phyloP scores from a whole-genome alignment of 2,329 filamentous ascomycete species.

The Didymellaceae sp. region DNA sequence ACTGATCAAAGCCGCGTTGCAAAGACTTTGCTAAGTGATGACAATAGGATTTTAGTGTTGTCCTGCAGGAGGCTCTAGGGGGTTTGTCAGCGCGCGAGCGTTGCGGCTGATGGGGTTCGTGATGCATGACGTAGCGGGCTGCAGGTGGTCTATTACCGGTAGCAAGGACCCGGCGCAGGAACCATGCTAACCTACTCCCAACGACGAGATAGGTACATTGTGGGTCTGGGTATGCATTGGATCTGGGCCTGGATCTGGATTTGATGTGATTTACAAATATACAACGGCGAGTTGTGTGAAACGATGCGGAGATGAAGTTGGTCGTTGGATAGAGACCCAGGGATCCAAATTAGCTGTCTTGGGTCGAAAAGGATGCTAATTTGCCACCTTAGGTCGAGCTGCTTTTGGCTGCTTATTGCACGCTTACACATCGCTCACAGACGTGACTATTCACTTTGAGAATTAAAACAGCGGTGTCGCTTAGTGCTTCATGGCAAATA shows the following conservation, averaged over 20 bases:
- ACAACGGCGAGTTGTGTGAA: not conserved
- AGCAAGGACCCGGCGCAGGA: slow-evolving; percentile 17
- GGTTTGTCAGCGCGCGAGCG: slow-evolving; percentile 40
- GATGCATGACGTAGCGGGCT: slow-evolving; percentile 10
- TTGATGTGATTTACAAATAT: not conserved
- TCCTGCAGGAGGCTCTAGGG: slow-evolving; percentile 26
- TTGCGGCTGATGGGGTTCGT: not conserved
- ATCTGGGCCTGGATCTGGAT: too few species aligned
- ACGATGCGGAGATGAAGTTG: slow-evolving; percentile 11
- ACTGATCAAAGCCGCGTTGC: not conserved
- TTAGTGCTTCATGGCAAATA: not conserved
- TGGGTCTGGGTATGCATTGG: too few species aligned
- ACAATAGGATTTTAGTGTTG: slow-evolving; percentile 25
- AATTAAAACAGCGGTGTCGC: not conserved
- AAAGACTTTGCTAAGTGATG: slow-evolving; percentile 9
- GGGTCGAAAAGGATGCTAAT: slow-evolving; percentile 27
- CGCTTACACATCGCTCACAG: slow-evolving; percentile 35
- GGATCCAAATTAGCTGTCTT: slow-evolving; percentile 30
- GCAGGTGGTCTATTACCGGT: not conserved
- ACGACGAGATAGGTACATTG: too few species aligned
- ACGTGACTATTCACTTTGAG: not conserved
- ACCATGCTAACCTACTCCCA: slow-evolving; percentile 19
- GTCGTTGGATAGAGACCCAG: slow-evolving; percentile 11
- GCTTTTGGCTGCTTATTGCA: slow-evolving; percentile 28
- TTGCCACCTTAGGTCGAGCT: slow-evolving; percentile 23